phyloP scores from a whole-genome alignment of 805 yeast genomes.

The Metschnikowia vanudenii region DNA sequence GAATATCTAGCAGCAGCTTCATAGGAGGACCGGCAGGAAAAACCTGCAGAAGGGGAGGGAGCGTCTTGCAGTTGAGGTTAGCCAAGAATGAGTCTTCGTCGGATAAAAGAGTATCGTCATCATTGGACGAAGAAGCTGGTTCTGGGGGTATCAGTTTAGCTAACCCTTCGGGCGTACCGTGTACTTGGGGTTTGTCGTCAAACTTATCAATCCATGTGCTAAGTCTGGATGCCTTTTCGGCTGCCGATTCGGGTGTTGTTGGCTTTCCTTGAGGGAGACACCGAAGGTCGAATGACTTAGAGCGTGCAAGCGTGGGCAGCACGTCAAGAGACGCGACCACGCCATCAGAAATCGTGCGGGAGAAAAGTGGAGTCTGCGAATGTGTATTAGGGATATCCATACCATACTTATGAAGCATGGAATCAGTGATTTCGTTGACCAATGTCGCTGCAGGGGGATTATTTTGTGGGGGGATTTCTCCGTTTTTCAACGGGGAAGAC shows the following conservation, averaged over 20 bases:
- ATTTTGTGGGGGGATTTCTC: constrained; percentile 6
- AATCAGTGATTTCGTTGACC: constrained; percentile 34
- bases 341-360: constrained; percentile 35
- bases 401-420: constrained; percentile 44
- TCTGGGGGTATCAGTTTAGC: not conserved
- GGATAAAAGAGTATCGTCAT: constrained; percentile 16
- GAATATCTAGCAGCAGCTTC: not conserved
- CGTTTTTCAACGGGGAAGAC: constrained; percentile 44
- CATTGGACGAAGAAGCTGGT: not conserved
- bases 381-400: constrained; percentile 31
- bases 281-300: constrained; percentile 36
- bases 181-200: constrained; percentile 13
- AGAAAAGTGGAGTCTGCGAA: constrained; percentile 34
- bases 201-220: constrained; percentile 35
- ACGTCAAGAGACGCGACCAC: constrained; percentile 15
- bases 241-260: constrained; percentile 7
- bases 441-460: constrained; percentile 18
- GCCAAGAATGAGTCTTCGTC: constrained; percentile 29
- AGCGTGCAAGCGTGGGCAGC: constrained; percentile 37
- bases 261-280: not conserved
- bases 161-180: not conserved
- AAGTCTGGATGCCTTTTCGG: constrained; percentile 14
- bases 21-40: not conserved
- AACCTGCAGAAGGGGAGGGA: constrained; percentile 8
- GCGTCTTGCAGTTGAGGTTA: constrained; percentile 10